These are phyloP conservation scores for Xylaria sp. DNA, from an alignment of 2,329 filamentous ascomycete genomes.

Conservation along the genomic window DNA sequence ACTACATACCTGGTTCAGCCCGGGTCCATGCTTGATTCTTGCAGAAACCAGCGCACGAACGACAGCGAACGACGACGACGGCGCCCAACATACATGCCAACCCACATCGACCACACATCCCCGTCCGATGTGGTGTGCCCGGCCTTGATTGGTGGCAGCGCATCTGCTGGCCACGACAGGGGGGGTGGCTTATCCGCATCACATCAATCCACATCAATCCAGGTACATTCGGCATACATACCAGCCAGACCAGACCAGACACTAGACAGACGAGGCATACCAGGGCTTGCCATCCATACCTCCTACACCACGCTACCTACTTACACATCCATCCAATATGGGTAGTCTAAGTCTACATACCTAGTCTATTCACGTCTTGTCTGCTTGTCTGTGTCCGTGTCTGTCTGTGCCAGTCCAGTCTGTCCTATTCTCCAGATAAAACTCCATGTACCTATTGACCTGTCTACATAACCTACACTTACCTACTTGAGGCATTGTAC, in stretches of 20 bases:
- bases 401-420: not conserved
- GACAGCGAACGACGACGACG: conserved; percentile 35
- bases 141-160: conserved; percentile 29
- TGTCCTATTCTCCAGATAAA: conserved; percentile 1
- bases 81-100: conserved; percentile 35
- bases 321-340: not conserved
- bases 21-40: conserved; percentile 13
- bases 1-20: conserved; percentile 9
- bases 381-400: no score
- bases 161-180: conserved; percentile 40
- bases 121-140: conserved; percentile 32
- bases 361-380: not conserved
- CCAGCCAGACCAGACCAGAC: not conserved
- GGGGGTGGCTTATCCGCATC: conserved; percentile 30
- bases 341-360: not conserved
- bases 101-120: conserved; percentile 30
- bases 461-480: not conserved
- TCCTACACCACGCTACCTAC: not conserved
- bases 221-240: conserved; percentile 21
- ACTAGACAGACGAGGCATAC: not conserved
- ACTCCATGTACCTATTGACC: not conserved
- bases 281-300: not conserved
- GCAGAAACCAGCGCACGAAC: conserved; percentile 40
- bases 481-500: not conserved
- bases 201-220: conserved; percentile 18